A percentile compares a stretch with the other conserved stretches of the same genome.
These are phyloP conservation scores for Penicillium argentinense DNA, from an alignment of 495 filamentous ascomycete species.

Conservation along the genomic window DNA sequence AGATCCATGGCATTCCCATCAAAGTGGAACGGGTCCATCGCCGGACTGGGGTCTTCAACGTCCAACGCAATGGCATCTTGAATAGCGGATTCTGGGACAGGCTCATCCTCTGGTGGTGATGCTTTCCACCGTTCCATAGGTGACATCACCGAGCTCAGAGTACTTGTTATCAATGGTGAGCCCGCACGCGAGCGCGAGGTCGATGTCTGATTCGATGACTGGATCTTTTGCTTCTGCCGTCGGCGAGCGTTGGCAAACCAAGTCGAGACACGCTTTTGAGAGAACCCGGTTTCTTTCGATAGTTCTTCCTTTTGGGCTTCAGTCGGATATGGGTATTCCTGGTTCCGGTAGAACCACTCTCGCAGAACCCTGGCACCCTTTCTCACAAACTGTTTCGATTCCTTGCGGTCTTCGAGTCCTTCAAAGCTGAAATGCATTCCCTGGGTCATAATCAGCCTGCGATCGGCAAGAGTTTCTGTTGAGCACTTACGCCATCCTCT, in stretches of 20 bases:
- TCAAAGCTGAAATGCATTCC: neutral
- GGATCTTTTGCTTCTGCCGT: conserved; percentile 49
- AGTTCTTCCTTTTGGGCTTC: conserved; percentile 34
- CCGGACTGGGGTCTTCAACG: conserved; percentile 55
- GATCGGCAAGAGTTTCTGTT: neutral
- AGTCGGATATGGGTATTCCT: conserved; percentile 46
- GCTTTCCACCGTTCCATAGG: conserved; percentile 79
- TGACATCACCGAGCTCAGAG: conserved; percentile 55
- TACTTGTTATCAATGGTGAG: conserved; percentile 41
- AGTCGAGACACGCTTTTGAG: conserved; percentile 34
- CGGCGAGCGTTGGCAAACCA: conserved; percentile 47
- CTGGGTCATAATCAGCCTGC: neutral
- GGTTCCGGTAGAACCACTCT: conserved; percentile 42
- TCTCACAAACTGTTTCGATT: conserved; percentile 60
- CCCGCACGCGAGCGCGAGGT: conserved; percentile 38
- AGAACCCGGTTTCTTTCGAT: conserved; percentile 36
- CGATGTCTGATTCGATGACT: conserved; percentile 50
- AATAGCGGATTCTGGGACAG: conserved; percentile 31
- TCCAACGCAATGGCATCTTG: conserved; percentile 48
- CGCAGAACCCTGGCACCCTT: conserved; percentile 48
- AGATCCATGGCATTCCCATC: conserved; percentile 20
- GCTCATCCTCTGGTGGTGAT: conserved; percentile 75
- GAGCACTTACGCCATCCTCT: conserved; percentile 19
- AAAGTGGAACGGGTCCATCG: conserved; percentile 49
- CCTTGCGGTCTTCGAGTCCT: conserved; percentile 23